Conservation (phyloP, 495 filamentous ascomycete genomes). For the Xylaria cubensis region DNA sequence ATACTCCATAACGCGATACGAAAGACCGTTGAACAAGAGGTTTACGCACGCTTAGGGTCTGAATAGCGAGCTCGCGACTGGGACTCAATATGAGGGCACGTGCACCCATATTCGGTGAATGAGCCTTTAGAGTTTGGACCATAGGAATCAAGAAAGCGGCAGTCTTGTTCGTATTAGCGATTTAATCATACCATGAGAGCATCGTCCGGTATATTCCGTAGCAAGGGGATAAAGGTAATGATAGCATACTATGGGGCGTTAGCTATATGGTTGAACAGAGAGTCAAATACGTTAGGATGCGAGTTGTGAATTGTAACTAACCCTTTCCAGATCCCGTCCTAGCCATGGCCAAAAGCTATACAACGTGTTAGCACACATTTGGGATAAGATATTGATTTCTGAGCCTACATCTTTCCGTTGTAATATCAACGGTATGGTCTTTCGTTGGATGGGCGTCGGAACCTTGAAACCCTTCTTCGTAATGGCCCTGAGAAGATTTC, state of each 20-base stretch:
- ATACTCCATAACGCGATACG: not conserved
- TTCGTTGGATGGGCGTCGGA: slow-evolving; percentile 95
- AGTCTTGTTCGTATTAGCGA: slow-evolving; percentile 49
- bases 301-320: not conserved
- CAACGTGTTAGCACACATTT: not conserved
- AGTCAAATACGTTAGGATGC: too few relatives aligned
- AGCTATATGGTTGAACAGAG: not conserved
- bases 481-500: slow-evolving; percentile 84
- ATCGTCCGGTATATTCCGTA: not conserved
- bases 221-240: not conserved
- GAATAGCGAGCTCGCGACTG: slow-evolving; percentile 88
- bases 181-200: not conserved
- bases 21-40: not conserved
- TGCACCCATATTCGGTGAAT: slow-evolving; percentile 83
- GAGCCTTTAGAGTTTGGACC: slow-evolving; percentile 91
- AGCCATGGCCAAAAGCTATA: slow-evolving; percentile 90
- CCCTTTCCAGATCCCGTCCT: slow-evolving; percentile 92
- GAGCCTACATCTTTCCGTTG: slow-evolving; percentile 27
- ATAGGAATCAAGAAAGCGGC: slow-evolving; percentile 98
- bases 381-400: not conserved
- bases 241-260: slow-evolving; percentile 7
- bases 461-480: slow-evolving; percentile 91
- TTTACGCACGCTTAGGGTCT: slow-evolving; percentile 68
- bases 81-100: slow-evolving; percentile 88
- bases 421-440: slow-evolving; percentile 84